Base-by-base conservation (phyloP, 306 rosid genomes). In the Canavalia ensiformis region DNA sequence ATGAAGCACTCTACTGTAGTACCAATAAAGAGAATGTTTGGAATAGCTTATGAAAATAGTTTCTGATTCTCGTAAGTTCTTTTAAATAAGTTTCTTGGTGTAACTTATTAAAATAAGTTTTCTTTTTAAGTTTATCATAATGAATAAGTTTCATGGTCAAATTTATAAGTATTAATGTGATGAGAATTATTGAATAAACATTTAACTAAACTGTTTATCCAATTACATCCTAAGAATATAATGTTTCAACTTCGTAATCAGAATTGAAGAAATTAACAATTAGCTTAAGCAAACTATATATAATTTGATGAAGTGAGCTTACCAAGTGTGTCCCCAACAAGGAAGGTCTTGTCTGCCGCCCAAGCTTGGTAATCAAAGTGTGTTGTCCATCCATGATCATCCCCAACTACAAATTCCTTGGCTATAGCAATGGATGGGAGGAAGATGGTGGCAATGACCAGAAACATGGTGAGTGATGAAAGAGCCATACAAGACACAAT, bases 311-410 rank as follows among this genome's bases (percentile, higher is more conserved):
- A 42, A 34, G 37, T 54, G n/a, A 51, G 45, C 46, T 13, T 77
- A 77, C 82, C 75, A 37, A 77, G 82, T 66, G 1, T 12, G 56
- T 77, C 74, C 5, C 66, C 82, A 66, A 77, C 75, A 1, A 1
- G 10, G 66, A 77, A 77, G 54, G 60, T 44, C 55, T 77, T 65
- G 28, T 52, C 10, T 28, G 74, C 74, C 39, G 82, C 75, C 82
- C 82, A 77, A 52, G 74, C 25, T 5, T 28, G 1, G 68, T 78
- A 78, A 68, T 78, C 33, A 78, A 67, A 55, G 0, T 28, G 58
- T 42, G 3, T 2, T 41, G 75, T 74, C 79, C 79, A 74, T 44
- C 79, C 69, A 57, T 58, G 79, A 74, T 44, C 69, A 74, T 44
- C 79, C 2, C 82, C 76, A 78, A 78, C 75, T 42, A 67, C 66